A percentile compares a stretch with the other conserved stretches of the same genome.
phyloP scores from a whole-genome alignment of 208 protist genomes.

The Trypanosoma mega region DNA sequence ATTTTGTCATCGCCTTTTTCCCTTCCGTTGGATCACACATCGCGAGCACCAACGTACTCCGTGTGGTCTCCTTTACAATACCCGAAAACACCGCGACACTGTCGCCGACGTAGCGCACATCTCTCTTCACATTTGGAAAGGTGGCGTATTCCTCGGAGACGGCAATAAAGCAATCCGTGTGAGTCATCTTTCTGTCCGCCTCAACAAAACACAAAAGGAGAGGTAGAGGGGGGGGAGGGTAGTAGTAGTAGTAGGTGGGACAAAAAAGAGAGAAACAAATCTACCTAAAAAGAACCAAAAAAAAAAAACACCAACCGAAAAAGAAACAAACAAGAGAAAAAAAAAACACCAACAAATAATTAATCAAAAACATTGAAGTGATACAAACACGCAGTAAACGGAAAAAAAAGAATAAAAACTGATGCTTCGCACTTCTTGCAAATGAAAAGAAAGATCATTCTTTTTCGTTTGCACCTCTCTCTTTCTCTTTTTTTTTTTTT shows the following conservation, averaged over 20 bases:
- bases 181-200: conserved; percentile 3
- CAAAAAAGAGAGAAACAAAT: too few relatives aligned
- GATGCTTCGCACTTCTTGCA: too few relatives aligned
- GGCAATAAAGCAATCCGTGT: conserved; percentile 45
- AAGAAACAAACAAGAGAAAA: too few relatives aligned
- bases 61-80: conserved; percentile 29
- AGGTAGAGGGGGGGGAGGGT: too few relatives aligned
- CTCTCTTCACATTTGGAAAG: conserved; percentile 14
- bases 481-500: neutral
- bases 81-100: conserved; percentile 31
- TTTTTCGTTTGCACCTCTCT: neutral
- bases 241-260: too few relatives aligned
- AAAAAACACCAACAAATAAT: too few relatives aligned
- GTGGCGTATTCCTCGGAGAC: conserved; percentile 18
- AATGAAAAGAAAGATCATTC: neutral
- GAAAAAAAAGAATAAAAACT: conserved; percentile 4
- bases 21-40: conserved; percentile 27
- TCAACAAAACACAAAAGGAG: conserved; percentile 3
- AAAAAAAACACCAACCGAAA: too few relatives aligned
- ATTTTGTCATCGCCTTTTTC: conserved; percentile 37
- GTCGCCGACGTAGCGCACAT: conserved; percentile 26
- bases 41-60: conserved; percentile 39
- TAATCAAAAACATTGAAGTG: conserved; percentile 7
- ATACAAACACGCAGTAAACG: conserved; percentile 18
- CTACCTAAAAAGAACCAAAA: too few relatives aligned